Base-by-base conservation (phyloP, 2,329 filamentous ascomycete species). In the Thelonectria discophora region DNA sequence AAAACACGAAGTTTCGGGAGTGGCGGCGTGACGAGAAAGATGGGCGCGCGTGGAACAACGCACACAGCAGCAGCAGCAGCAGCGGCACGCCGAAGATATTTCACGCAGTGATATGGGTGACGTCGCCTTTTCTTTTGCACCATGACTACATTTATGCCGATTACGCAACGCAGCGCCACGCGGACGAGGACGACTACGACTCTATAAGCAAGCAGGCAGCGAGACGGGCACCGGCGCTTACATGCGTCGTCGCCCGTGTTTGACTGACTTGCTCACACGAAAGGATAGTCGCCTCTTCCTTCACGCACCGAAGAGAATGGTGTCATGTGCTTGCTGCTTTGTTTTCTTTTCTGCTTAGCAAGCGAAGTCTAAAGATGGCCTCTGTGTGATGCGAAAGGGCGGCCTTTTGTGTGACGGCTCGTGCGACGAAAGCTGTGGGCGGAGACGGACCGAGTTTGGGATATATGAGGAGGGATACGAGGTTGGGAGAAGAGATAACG, bases 331-430 rank as follows among this genome's bases (percentile, higher is more conserved):
- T 7, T 24, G 4, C 7, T 24, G 4, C 7, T 24, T 24, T 24
- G 4, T 24, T 24, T 24, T 24, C 7, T 24, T 24, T 24, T 4
- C 7, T 24, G 24, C 24, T 45, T 45, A 13, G 32, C 32, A 34
- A 34, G 32, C 32, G 42, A 45, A 12, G n/a, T 18, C 11, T n/a
- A n/a, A 20, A 20, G 42, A 45, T 34, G 32, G 24, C 24, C 32
- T 3, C 32, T 20, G 42, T 45, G 42, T 20, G 17, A 20, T 45
- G 42, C 18, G 17, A n/a, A 45, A 12, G 39, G 39, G 39, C 17
- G 18, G 42, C 11, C 11, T n/a, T n/a, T 45, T 43, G 37, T 52
- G 50, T 37, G 52, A 55, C 27, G 18, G 40, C 37, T 54, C 17
- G 51, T 37, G 52, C 11, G 27, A 24, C 24, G 37, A 2, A 34